Evolutionary conservation across 225 moss, liverwort and hornwort species (phyloP), one percentile per base, ranked within the genome.

Genomic region (Polytrichum commune): DNA sequence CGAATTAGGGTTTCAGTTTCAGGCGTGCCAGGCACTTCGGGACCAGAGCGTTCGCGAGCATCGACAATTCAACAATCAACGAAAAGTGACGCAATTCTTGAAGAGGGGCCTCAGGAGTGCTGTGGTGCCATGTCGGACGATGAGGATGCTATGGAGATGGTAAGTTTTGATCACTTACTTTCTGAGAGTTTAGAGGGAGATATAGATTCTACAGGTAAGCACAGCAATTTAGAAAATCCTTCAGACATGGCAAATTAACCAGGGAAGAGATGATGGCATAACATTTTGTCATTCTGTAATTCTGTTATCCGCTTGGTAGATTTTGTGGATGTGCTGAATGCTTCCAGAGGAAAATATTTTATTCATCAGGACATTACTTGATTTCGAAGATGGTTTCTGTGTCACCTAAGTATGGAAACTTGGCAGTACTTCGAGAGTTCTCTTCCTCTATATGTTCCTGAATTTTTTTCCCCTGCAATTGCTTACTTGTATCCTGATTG

Each of bases 121-220:
- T 35, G 54, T 7, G 35, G 35, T 35, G 35, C 35, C 55, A 70
- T 70, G 70, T 70, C 70, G 27, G 70, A 70, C 29, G 70, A 70
- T 8, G 70, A 70, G 23, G 70, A 70, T 58, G 60, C 16, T 27
- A 29, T 57, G 9, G 70, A 70, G 29, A 70, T 70, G 70, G 70
- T 70, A n/a, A 7, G 29, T 60, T 23, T 8, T 20, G n/a, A 8
- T 7, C 26, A 57, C 22, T n/a, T 57, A 0, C 5, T 57, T 5
- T 22, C 22, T n/a, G 57, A 28, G 27, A n/a, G 60, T 19, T 28
- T 26, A 5, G 19, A 55, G 60, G 29, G 29, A 55, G 53, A 19
- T 57, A 13, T 9, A 54, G 6, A 54, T 26, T 8, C 54, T 54
- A 18, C 23, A 27, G 19, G 4, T 22, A 20, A 33, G 9, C 28